phyloP scores from a whole-genome alignment of 805 yeast species.

The Saccharomycopsis fermentans region DNA sequence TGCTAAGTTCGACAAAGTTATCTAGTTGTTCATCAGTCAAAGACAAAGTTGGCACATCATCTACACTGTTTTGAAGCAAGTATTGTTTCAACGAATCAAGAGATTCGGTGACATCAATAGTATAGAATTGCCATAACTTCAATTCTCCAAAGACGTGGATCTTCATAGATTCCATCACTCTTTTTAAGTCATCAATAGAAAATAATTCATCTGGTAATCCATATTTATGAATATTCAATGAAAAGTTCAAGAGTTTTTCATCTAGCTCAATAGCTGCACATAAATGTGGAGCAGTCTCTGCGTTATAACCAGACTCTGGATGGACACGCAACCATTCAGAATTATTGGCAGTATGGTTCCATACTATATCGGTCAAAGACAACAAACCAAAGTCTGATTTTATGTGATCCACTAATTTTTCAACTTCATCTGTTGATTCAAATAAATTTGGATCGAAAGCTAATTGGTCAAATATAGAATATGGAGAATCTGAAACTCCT shows the following conservation, averaged over 20 bases:
- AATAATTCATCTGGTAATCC: conserved; percentile 54
- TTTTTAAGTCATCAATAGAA: conserved; percentile 43
- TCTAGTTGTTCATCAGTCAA: conserved; percentile 36
- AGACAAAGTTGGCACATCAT: conserved; percentile 26
- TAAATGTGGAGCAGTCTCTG: conserved; percentile 82
- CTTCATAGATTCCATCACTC: conserved; percentile 58
- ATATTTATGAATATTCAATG: conserved; percentile 41
- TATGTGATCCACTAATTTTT: conserved; percentile 36
- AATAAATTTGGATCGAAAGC: conserved; percentile 62
- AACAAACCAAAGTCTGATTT: conserved; percentile 51
- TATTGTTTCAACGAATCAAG: conserved; percentile 29
- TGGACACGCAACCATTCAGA: conserved; percentile 76
- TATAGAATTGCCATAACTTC: conserved; percentile 84
- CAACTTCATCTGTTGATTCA: conserved; percentile 44
- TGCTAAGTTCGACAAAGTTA: conserved; percentile 36
- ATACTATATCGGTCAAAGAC: conserved; percentile 83
- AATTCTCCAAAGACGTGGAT: conserved; percentile 55
- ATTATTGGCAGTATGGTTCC: conserved; percentile 91
- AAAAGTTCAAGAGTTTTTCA: conserved; percentile 51
- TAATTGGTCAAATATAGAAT: conserved; percentile 82
- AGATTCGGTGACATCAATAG: conserved; percentile 43
- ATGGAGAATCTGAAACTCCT: conserved; percentile 88
- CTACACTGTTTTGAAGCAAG: conserved; percentile 25
- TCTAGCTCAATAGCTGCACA: conserved; percentile 80
- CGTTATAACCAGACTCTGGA: conserved; percentile 86